Percentiles rank a stretch among this genome's conserved stretches.
Conservation (phyloP, 1,284 basidiomycete genomes). For the Ceratobasidium sp. region DNA sequence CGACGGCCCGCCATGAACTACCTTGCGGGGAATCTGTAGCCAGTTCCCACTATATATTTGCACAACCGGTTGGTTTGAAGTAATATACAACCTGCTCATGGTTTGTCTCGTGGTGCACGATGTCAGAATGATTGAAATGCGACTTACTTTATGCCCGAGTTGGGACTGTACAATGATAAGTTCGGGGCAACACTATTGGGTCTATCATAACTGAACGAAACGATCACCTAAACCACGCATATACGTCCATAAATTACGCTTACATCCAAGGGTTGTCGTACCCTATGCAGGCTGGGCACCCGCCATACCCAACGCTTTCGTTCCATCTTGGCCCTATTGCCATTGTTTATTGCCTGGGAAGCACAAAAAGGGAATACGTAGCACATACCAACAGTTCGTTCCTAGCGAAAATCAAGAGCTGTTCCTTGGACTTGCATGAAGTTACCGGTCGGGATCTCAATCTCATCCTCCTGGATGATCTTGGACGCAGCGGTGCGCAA, state of each 20-base stretch:
- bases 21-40: conserved; percentile 63
- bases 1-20: conserved; percentile 61
- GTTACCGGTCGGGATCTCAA: conserved; percentile 63
- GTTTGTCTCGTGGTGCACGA: conserved; percentile 22
- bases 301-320: conserved; percentile 43
- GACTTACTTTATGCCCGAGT: conserved; percentile 64
- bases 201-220: conserved; percentile 53
- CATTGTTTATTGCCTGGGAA: not conserved
- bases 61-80: conserved; percentile 65
- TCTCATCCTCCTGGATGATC: conserved; percentile 62
- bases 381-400: conserved; percentile 60
- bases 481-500: conserved; percentile 59
- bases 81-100: conserved; percentile 62
- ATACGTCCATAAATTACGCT: conserved; percentile 14
- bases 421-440: conserved; percentile 59
- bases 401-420: conserved; percentile 63
- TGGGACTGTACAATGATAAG: conserved; percentile 61
- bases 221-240: not conserved
- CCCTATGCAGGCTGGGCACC: conserved; percentile 59
- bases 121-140: conserved; percentile 16
- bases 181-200: conserved; percentile 54
- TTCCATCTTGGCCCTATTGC: conserved; percentile 39
- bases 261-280: conserved; percentile 66
- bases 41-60: conserved; percentile 65
- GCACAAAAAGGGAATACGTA: not conserved